Base-by-base conservation (phyloP, 352 stramenopile species). In the Phytopythium cucurbitacearum region DNA sequence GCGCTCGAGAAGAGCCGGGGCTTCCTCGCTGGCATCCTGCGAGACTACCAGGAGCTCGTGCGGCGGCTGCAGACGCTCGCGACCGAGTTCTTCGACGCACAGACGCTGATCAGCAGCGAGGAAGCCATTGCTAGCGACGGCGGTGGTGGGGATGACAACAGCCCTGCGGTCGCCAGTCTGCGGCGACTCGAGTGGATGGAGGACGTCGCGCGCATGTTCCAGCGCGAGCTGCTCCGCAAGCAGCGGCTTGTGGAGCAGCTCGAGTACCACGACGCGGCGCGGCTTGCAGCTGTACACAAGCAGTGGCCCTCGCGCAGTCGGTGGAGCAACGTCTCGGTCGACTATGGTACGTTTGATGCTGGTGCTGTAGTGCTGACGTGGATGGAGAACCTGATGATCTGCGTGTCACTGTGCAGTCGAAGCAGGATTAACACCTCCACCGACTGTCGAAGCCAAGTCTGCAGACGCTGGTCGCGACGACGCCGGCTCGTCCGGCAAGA, bases 151-250 rank as follows among this genome's bases (percentile, higher is more conserved):
- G 21, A 61, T 32, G 57, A 66, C 58, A 47, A 64, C 45, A 48
- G 53, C 34, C 41, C 37, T 3, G 44, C 67, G 33, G 47, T 40
- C 13, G 65, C 65, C 38, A 57, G 60, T 0, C 53, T 73, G 45
- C 50, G 69, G 16, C 40, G 78, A 57, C 65, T 80, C 43, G 81
- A 90, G 59, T 92, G 81, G 81, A 89, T 87, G 72, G 76, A 89
- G 56, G 86, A 72, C 33, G 81, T 89, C 47, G 52, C 76, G 32
- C 43, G 50, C 40, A 92, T 92, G 81, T 71, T 76, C 48, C 75
- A 89, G 57, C 73, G 67, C 49, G 81, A 92, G 60, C 48, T 71
- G 40, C 36, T 80, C 39, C 78, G 81, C 41, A 89, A 89, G 61
- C 65, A 62, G 21, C 42, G 60, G 50, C 62, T 91, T 2, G 73